Evolutionary conservation across 2,329 filamentous ascomycete species (phyloP).

Genomic region (Pseudogymnoascus sp.): DNA sequence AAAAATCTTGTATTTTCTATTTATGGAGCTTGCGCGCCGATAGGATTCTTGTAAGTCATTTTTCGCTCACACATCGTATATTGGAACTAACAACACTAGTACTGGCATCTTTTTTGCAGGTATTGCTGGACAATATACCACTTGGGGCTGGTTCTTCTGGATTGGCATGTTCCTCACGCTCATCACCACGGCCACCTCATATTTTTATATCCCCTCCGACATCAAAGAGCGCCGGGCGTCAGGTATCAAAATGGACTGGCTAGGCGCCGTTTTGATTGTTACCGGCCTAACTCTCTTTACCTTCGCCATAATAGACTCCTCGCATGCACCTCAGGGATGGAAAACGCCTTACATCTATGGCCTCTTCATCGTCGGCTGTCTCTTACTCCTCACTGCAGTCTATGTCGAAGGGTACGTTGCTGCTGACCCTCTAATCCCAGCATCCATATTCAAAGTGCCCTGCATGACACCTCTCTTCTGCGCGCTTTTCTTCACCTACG

Average conservation of each 20-base stretch:
- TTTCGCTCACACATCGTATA: slow-evolving; percentile 47
- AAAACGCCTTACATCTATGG: slow-evolving; percentile 63
- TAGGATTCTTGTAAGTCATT: slow-evolving; percentile 45
- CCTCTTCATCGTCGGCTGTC: slow-evolving; percentile 53
- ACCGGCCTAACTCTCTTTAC: slow-evolving; percentile 61
- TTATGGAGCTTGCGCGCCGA: slow-evolving; percentile 46
- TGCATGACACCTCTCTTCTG: slow-evolving; percentile 58
- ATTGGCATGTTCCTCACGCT: slow-evolving; percentile 48
- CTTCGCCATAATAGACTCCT: slow-evolving; percentile 66
- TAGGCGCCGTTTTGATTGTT: slow-evolving; percentile 52
- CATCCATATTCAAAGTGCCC: slow-evolving; percentile 60
- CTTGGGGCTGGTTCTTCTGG: slow-evolving; percentile 63
- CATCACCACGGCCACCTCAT: slow-evolving; percentile 39
- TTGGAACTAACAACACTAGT: slow-evolving; percentile 38
- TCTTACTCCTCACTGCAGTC: slow-evolving; percentile 51
- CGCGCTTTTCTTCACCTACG: slow-evolving; percentile 59
- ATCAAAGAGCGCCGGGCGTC: slow-evolving; percentile 28
- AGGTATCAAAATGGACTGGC: slow-evolving; percentile 59
- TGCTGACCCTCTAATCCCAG: slow-evolving; percentile 58
- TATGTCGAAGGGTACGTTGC: slow-evolving; percentile 69
- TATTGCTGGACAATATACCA: slow-evolving; percentile 47
- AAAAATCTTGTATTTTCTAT: slow-evolving; percentile 57
- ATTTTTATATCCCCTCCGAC: slow-evolving; percentile 43
- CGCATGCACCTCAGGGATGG: slow-evolving; percentile 62
- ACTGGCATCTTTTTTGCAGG: slow-evolving; percentile 59